Evolutionary conservation across 2,329 filamentous ascomycete species (phyloP), one percentile per base, ranked within the genome.

Genomic region (Escovopsis sp.): DNA sequence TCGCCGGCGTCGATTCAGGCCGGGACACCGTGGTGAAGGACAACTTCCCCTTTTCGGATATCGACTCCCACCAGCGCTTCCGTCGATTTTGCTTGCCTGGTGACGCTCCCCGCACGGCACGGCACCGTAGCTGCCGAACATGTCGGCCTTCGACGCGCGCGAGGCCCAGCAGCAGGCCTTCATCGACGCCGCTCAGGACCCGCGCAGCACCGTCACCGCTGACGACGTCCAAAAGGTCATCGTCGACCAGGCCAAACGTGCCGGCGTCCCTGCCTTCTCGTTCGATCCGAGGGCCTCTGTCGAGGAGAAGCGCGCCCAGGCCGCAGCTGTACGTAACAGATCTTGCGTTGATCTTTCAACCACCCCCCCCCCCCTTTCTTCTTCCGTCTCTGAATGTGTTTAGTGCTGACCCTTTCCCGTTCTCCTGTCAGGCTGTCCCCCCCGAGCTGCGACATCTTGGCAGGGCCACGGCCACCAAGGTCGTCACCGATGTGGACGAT

Each of bases 281-380:
- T 98, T 96, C 65, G 75, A 98, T 57, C 86, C 91, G 1, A 66
- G 94, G 67, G 88, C 87, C 36, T 80, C 72, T 36, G 73, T 82
- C 1, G 85, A 87, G 59, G 73, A 94, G 61, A 98, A 98, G 68
- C 80, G 75, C 47, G 81, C 81, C 30, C 84, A 88, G 58, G 80
- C 82, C 19, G 70, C 73, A 70, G 75, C 80, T 57, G 86, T 94
- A 71, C 54, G 81, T 12, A 18, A 9, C 23, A 15, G 18, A 32
- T 11, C 28, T 11, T 30, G 28, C 28, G 5, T 9, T 30, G 26
- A 11, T 30, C 28, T 9, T 9, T 3, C 28, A 11, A 11, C 28
- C 28, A 3, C 28, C 28, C 28, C 28, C 7, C 15, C 15, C 23
- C 18, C 7, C 37, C 26, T 10, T 38, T 70, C 36, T 38, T 70